These are phyloP conservation scores for Pseudogymnoascus sp. DNA, from an alignment of 2,329 filamentous ascomycete genomes.

Conservation along the genomic window DNA sequence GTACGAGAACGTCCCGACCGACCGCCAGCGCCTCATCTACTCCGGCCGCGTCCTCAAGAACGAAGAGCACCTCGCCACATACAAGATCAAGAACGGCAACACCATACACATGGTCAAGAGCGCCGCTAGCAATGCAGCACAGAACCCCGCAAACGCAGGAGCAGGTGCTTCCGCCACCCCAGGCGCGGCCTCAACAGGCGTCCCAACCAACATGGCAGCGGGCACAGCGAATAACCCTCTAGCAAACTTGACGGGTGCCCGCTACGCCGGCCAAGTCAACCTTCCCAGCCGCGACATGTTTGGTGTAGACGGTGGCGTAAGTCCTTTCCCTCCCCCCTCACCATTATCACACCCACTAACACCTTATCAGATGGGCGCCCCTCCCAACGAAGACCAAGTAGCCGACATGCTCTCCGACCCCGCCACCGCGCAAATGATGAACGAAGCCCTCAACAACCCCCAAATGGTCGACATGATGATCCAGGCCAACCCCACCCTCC, in stretches of 20 bases:
- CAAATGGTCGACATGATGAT: slow-evolving; percentile 92
- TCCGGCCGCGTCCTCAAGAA: slow-evolving; percentile 96
- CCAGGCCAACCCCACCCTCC: slow-evolving; percentile 76
- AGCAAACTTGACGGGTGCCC: slow-evolving; percentile 80
- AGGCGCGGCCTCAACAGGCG: slow-evolving; percentile 40
- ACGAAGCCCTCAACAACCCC: slow-evolving; percentile 94
- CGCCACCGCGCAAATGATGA: slow-evolving; percentile 77
- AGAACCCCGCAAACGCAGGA: slow-evolving; percentile 40
- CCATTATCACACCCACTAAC: slow-evolving; percentile 17
- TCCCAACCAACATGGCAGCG: slow-evolving; percentile 71
- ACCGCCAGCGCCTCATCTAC: slow-evolving; percentile 93
- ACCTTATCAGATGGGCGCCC: slow-evolving; percentile 71
- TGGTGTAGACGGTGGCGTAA: slow-evolving; percentile 86
- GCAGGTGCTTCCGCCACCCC: slow-evolving; percentile 35
- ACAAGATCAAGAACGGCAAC: slow-evolving; percentile 94
- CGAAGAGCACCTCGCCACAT: slow-evolving; percentile 70
- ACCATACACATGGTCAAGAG: slow-evolving; percentile 96
- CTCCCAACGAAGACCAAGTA: slow-evolving; percentile 72
- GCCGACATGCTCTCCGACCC: slow-evolving; percentile 83
- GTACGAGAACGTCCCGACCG: slow-evolving; percentile 77
- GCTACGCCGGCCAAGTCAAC: slow-evolving; percentile 86
- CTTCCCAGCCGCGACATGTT: slow-evolving; percentile 84
- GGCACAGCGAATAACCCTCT: slow-evolving; percentile 83
- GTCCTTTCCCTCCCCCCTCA: slow-evolving; percentile 31
- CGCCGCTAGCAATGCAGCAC: slow-evolving; percentile 60